phyloP scores from a whole-genome alignment of 148 eudicot genomes.

The Chenopodium album region DNA sequence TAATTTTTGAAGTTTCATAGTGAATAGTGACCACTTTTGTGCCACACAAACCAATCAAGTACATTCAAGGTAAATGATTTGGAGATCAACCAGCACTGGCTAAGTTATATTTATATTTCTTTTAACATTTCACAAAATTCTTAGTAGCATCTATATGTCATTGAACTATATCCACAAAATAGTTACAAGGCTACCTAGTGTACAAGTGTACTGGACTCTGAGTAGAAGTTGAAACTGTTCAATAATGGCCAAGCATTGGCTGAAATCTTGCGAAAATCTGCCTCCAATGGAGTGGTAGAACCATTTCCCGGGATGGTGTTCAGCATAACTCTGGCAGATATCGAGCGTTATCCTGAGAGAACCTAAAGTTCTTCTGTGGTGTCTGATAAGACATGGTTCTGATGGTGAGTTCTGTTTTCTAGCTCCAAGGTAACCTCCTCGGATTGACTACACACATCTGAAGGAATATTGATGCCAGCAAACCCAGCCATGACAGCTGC shows the following conservation, averaged over 20 bases:
- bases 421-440: slow-evolving; percentile 44
- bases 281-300: not conserved
- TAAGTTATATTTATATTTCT: too few species aligned
- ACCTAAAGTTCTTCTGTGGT: slow-evolving; percentile 6
- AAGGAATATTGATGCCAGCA: slow-evolving; percentile 76
- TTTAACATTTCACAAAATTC: not conserved
- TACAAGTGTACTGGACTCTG: not conserved
- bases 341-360: not conserved
- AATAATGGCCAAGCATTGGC: not conserved
- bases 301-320: not conserved
- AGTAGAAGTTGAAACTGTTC: not conserved
- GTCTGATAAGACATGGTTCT: slow-evolving; percentile 19
- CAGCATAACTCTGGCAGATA: not conserved
- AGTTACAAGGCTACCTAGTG: not conserved
- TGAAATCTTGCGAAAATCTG: not conserved
- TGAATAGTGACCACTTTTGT: not conserved
- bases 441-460: slow-evolving; percentile 46
- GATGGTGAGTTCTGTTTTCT: slow-evolving; percentile 26
- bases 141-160: not conserved
- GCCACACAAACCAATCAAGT: not conserved
- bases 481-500: slow-evolving; percentile 83
- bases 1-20: too few species aligned
- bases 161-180: not conserved
- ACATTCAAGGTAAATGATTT: not conserved
- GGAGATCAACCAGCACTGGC: not conserved